A percentile compares a stretch with the other conserved stretches of the same genome.
Conservation (phyloP, 345 rosid genomes). For the Camelina neglecta region DNA sequence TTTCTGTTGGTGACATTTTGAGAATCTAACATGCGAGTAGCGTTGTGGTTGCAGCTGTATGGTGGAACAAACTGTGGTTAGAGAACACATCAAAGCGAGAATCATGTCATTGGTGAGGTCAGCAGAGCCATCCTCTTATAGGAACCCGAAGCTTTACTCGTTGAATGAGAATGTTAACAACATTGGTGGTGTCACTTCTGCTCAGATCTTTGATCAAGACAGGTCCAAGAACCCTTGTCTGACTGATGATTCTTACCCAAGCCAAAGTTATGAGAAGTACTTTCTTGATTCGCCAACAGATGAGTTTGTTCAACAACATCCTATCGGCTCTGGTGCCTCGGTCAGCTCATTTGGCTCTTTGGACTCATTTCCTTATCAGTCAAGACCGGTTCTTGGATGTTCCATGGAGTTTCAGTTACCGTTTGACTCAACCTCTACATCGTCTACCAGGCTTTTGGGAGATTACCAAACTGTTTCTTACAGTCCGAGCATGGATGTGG, state of each 20-base stretch:
- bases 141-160: slow-evolving; percentile 62
- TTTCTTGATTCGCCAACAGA: slow-evolving; percentile 74
- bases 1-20: slow-evolving; percentile 3
- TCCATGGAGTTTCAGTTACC: slow-evolving; percentile 51
- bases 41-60: slow-evolving; percentile 28
- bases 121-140: slow-evolving; percentile 61
- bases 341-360: slow-evolving; percentile 54
- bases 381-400: slow-evolving; percentile 55
- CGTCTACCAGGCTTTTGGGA: slow-evolving; percentile 36
- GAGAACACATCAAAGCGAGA: slow-evolving; percentile 38
- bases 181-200: slow-evolving; percentile 53
- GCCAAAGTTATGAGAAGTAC: slow-evolving; percentile 83
- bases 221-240: slow-evolving; percentile 59
- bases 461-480: slow-evolving; percentile 49
- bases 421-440: slow-evolving; percentile 45
- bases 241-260: slow-evolving; percentile 64
- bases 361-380: slow-evolving; percentile 54
- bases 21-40: neutral
- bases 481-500: slow-evolving; percentile 58
- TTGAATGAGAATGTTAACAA: slow-evolving; percentile 53
- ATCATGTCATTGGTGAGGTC: slow-evolving; percentile 74
- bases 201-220: slow-evolving; percentile 55
- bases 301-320: slow-evolving; percentile 52
- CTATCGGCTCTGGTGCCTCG: slow-evolving; percentile 62
- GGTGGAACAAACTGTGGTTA: slow-evolving; percentile 40